Evolutionary conservation across 192 early-diverging fungal genomes (phyloP).

Genomic region (Linnemannia elongata): DNA sequence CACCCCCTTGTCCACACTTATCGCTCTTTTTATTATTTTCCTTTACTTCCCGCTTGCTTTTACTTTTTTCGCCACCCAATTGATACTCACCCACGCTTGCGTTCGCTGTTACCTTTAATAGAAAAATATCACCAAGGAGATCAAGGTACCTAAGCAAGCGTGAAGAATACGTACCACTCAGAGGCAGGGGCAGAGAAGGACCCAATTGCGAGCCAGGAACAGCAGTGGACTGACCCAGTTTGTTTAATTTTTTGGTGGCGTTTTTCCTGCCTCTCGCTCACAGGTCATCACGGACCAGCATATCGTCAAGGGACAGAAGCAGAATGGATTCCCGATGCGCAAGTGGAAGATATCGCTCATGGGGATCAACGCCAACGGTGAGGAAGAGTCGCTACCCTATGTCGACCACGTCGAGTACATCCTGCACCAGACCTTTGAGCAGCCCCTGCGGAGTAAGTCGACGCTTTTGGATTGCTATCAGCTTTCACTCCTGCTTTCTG

Average conservation of each 20-base stretch:
- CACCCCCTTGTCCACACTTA: background rate
- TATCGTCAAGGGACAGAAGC: conserved; percentile 50
- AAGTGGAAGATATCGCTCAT: conserved; percentile 63
- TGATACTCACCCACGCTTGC: background rate
- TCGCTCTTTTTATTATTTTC: background rate
- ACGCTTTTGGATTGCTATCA: background rate
- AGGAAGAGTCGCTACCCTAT: conserved; percentile 51
- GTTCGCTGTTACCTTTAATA: background rate
- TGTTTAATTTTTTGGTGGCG: background rate
- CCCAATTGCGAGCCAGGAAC: background rate
- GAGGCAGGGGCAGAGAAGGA: background rate
- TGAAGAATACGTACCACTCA: background rate
- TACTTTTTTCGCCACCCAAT: background rate
- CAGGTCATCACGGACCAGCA: conserved; percentile 49
- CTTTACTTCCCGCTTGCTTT: background rate
- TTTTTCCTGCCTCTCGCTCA: background rate
- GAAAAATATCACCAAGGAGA: conserved; percentile 35
- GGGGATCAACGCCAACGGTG: conserved; percentile 56
- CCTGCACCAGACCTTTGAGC: conserved; percentile 64
- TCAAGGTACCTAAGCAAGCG: conserved; percentile 26
- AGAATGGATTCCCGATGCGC: conserved; percentile 57
- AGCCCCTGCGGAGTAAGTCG: conserved; percentile 57
- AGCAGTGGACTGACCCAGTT: background rate
- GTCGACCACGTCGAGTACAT: conserved; percentile 64
- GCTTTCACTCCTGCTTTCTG: background rate